Percentiles rank a stretch among this genome's conserved stretches.
Evolutionary conservation across 192 early-diverging fungal species (phyloP).

Genomic region (Borealophlyctis nickersoniae): DNA sequence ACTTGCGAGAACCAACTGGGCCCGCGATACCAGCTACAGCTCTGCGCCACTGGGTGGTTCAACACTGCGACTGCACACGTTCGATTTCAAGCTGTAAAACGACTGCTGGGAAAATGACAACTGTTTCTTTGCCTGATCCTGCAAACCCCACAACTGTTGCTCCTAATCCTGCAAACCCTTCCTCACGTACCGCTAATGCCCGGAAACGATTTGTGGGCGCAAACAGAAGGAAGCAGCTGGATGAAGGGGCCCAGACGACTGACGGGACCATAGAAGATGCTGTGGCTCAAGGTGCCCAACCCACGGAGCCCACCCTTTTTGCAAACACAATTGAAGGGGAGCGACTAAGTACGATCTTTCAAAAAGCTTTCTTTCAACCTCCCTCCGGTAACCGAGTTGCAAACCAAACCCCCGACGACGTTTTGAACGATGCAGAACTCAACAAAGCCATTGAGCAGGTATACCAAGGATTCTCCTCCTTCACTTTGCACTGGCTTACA

Average conservation of each 20-base stretch:
- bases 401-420: constrained; percentile 82
- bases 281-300: constrained; percentile 3
- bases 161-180: too few species aligned
- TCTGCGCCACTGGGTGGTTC: too few species aligned
- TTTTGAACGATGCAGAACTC: constrained; percentile 73
- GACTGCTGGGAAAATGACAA: too few species aligned
- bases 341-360: background rate
- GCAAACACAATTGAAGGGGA: background rate
- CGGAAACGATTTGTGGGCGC: constrained; percentile 44
- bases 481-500: background rate
- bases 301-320: background rate
- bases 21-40: too few species aligned
- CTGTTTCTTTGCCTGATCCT: too few species aligned
- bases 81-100: too few species aligned
- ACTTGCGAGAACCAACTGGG: too few species aligned
- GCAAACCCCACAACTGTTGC: too few species aligned
- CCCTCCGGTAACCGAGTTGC: constrained; percentile 48
- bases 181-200: constrained; percentile 28
- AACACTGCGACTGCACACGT: too few species aligned
- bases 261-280: constrained; percentile 2
- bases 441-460: constrained; percentile 80
- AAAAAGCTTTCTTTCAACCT: background rate
- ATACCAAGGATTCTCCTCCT: background rate
- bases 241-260: background rate
- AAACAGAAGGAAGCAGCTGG: constrained; percentile 7